Evolutionary conservation across 2,329 filamentous ascomycete species (phyloP), one percentile per base, ranked within the genome.

Genomic region (Trichoderma aggressivum): DNA sequence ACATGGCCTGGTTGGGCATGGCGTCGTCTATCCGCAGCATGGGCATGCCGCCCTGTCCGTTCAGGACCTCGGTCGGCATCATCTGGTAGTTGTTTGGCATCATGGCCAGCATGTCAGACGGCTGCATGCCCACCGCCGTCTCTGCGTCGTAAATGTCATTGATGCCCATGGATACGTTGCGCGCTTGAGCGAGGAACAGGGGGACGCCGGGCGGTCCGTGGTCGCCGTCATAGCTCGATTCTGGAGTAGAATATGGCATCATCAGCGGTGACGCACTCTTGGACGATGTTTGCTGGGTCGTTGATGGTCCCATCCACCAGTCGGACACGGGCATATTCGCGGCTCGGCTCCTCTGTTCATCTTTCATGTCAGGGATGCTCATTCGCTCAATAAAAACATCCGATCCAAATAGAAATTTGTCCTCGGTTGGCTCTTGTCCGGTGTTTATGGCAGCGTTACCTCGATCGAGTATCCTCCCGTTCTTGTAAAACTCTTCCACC

Each of bases 401-500:
- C 16, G 56, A 60, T 28, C 53, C 55, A 53, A 60, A 69, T 28
- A 50, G 14, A 18, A 60, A 69, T 7, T 71, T 71, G 21, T 72
- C 71, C 36, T 74, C 74, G 10, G 68, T 64, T 30, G 71, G 60
- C 21, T 72, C 73, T n/a, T 70, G 43, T 5, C 50, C 68, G n/a
- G 72, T 62, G 34, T 72, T 65, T 16, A 56, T 71, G 12, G 72
- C 68, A 10, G 70, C 43, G 24, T 63, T 70, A 50, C 70, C 72
- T 59, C 75, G 75, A 30, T 79, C 77, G 30, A 74, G 74, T n/a
- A 77, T 75, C 56, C 74, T 76, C 32, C 75, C 73, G n/a, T 76
- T 78, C 61, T 73, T 77, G 71, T 79, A 76, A 66, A 79, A 80
- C n/a, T 79, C 76, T 28, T 77, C 76, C 7, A 80, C 75, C 43